Conservation (phyloP, 1,139 yeast genomes). For the Ogataea hybrid region DNA sequence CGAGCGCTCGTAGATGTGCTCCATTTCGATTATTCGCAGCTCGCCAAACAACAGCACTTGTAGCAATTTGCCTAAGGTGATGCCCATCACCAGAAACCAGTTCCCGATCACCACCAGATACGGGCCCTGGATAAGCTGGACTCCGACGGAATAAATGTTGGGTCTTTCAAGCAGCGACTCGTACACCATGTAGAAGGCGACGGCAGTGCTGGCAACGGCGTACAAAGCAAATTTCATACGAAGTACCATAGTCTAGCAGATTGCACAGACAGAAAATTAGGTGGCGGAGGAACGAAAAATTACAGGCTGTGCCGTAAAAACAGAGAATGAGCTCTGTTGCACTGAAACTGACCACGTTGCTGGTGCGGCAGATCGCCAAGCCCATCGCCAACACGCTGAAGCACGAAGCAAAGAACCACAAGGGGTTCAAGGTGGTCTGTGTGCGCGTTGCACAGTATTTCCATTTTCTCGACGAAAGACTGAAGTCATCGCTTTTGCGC, state of each 20-base stretch:
- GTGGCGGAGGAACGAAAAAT: conserved; percentile 8
- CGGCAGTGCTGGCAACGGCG: conserved; percentile 22
- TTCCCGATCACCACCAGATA: conserved; percentile 36
- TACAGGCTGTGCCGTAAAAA: conserved; percentile 8
- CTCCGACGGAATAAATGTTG: conserved; percentile 31
- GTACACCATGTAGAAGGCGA: conserved; percentile 20
- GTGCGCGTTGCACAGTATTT: conserved; percentile 71
- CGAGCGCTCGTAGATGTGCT: conserved; percentile 68
- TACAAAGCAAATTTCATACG: conserved; percentile 24
- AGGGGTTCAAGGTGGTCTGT: conserved; percentile 58
- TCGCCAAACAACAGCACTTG: conserved; percentile 68
- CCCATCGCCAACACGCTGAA: conserved; percentile 77
- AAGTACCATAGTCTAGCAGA: conserved; percentile 1
- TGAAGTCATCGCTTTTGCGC: conserved; percentile 66
- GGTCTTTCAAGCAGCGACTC: conserved; percentile 27
- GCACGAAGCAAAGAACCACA: conserved; percentile 75
- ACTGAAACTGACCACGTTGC: conserved; percentile 69
- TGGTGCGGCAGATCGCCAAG: conserved; percentile 76
- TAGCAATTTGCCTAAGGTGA: conserved; percentile 42
- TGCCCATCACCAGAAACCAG: conserved; percentile 40
- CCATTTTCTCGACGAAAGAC: conserved; percentile 62
- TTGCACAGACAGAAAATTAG: conserved; percentile 1
- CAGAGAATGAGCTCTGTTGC: conserved; percentile 44
- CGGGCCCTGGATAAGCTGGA: conserved; percentile 28
- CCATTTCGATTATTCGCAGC: conserved; percentile 70